Evolutionary conservation across 495 filamentous ascomycete species (phyloP), one percentile per base, ranked within the genome.

Genomic region (Xylaria sp.): DNA sequence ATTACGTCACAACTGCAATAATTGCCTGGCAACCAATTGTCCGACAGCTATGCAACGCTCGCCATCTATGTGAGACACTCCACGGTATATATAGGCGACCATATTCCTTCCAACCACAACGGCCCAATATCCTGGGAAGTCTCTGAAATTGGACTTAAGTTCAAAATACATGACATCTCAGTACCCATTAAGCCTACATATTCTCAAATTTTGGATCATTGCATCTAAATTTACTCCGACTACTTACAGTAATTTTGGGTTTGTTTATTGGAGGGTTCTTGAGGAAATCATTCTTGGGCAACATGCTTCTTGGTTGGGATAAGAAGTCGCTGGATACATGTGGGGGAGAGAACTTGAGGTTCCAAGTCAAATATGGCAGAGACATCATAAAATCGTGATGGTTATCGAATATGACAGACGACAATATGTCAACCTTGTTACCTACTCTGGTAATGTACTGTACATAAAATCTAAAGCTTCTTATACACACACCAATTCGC

Each of bases 381-480:
- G 17, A 66, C 15, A 58, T 58, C 52, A 31, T 5, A 31, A 31
- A 15, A 58, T 15, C 7, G 6, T 33, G 55, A 58, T 35, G 31
- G 55, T 9, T 31, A n/a, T 59, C 33, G 9, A 59, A 59, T 59
- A 61, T 31, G 53, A 37, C 66, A 44, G 55, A 61, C 17, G n/a
- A 24, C 29, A n/a, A 8, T n/a, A 44, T 59, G 43, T 33, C 41
- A 44, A 53, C 29, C 8, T 58, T 50, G 48, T 43, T 67, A 58
- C 37, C 65, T 46, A 15, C n/a, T 50, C 29, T 6, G 65, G 50
- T 43, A 68, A 68, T 29, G 15, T 46, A 58, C 50, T 55, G 52
- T 69, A 69, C 52, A 58, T 61, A 69, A 33, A 69, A 53, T 52
- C 14, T 0, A 59, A 69, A 33, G 21, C 37, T 48, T 68, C 41